Evolutionary conservation across 2,329 filamentous ascomycete species (phyloP).

Genomic region (Ascocoryne sarcoides): DNA sequence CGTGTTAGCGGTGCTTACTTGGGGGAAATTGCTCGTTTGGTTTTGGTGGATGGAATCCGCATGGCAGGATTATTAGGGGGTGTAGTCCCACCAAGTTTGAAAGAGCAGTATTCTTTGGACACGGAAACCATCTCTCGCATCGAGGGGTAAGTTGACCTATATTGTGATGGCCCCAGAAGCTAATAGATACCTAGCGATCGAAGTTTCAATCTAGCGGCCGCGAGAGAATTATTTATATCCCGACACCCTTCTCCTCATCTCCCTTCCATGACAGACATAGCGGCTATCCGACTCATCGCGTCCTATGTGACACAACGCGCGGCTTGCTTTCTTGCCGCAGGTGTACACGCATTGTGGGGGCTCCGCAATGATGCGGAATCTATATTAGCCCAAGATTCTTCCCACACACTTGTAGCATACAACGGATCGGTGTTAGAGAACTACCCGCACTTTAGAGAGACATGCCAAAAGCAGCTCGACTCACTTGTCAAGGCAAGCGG

Average conservation of each 20-base stretch:
- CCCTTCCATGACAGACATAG: constrained; percentile 41
- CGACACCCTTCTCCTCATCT: constrained; percentile 37
- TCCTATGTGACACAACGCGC: constrained; percentile 48
- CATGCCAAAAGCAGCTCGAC: constrained; percentile 56
- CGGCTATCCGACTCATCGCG: constrained; percentile 43
- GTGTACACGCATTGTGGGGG: constrained; percentile 51
- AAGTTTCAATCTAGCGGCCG: constrained; percentile 23
- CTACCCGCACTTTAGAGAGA: constrained; percentile 58
- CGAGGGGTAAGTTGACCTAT: constrained; percentile 39
- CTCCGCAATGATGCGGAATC: constrained; percentile 41
- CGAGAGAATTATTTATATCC: constrained; percentile 40
- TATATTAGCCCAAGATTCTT: constrained; percentile 23
- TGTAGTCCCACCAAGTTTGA: constrained; percentile 44
- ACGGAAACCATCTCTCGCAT: constrained; percentile 48
- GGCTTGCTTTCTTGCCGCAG: constrained; percentile 49
- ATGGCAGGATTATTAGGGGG: constrained; percentile 47
- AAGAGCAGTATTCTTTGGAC: constrained; percentile 46
- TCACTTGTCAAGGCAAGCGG: constrained; percentile 40
- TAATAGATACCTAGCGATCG: constrained; percentile 11
- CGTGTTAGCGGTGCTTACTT: constrained; percentile 58
- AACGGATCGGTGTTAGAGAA: constrained; percentile 74
- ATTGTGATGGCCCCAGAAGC: background rate
- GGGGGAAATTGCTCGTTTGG: constrained; percentile 53
- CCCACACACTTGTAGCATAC: constrained; percentile 58
- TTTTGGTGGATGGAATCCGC: constrained; percentile 49